Base-by-base conservation (phyloP, 2,329 filamentous ascomycete species). In the Colletotrichum echinochloae region DNA sequence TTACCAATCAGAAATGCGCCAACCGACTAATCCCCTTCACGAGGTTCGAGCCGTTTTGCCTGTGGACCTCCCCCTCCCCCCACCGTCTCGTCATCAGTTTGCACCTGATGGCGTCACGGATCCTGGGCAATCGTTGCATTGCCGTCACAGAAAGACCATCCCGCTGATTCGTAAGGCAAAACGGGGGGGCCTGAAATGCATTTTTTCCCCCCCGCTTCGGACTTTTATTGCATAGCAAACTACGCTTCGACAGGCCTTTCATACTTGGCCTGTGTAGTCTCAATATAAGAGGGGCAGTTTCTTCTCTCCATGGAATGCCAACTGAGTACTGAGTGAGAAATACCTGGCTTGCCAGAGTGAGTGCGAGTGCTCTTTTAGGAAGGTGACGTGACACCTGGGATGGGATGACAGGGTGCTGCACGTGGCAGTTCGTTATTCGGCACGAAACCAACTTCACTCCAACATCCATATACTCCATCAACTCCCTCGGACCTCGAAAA, bases 361-460 rank as follows among this genome's bases (percentile, higher is more conserved):
- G n/a, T 26, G 8, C 3, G 26, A 5, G 8, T 14, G 12, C 44
- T n/a, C 44, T 1, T 51, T 49, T 61, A 61, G 44, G 59, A 61
- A 51, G 59, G 59, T 61, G 59, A 49, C 37, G 52, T 56, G n/a
- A 37, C n/a, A 39, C 33, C n/a, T 18, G n/a, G 11, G 3, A 11
- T 18, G 52, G 7, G 33, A 56, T 23, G 52, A 56, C 52, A 39
- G 33, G 14, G 33, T 51, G 23, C 12, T 37, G 44, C 59, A 39
- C 59, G n/a, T 49, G 33, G 33, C 41, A 26, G 18, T 20, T 9
- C 30, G 44, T 60, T 60, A 26, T n/a, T 33, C 5, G 39, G 35
- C 44, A 37, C 30, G 11, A 26, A 28, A 23, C 3, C 46, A 61
- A 51, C 48, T 44, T 62, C 48, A 20, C 48, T 11, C 14, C 46